Conservation (phyloP, 352 stramenopile genomes). For the Globisporangium takayamanum region DNA sequence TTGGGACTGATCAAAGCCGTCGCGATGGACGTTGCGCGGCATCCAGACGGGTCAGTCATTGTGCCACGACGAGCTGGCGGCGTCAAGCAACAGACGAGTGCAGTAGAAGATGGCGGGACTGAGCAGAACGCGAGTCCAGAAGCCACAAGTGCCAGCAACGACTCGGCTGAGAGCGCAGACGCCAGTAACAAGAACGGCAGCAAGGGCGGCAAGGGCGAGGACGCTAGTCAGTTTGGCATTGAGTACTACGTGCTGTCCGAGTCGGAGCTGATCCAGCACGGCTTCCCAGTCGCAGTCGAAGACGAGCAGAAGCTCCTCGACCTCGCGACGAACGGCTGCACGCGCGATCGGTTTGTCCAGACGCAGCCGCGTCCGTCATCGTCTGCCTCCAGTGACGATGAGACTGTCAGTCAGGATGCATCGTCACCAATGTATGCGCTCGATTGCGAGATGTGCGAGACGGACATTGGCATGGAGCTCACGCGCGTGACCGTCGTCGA, state of each 20-base stretch:
- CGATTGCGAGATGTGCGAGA: constrained; percentile 90
- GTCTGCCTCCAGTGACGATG: background rate
- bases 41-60: constrained; percentile 34
- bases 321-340: constrained; percentile 36
- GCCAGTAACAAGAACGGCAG: background rate
- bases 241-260: constrained; percentile 55
- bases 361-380: constrained; percentile 30
- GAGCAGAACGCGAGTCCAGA: too few relatives aligned
- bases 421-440: constrained; percentile 46
- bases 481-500: constrained; percentile 80
- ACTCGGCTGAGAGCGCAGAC: background rate
- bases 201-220: background rate
- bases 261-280: constrained; percentile 66
- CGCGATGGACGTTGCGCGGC: constrained; percentile 43
- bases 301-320: constrained; percentile 55
- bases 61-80: constrained; percentile 1
- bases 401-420: background rate
- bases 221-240: constrained; percentile 15
- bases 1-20: constrained; percentile 64
- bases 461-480: constrained; percentile 75
- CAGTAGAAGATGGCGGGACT: background rate
- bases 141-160: background rate
- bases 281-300: constrained; percentile 53
- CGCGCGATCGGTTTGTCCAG: constrained; percentile 48
- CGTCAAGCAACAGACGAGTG: constrained; percentile 3